A percentile compares a stretch with the other conserved stretches of the same genome.
These are phyloP conservation scores for Sindora glabra DNA, from an alignment of 306 rosid species.

Conservation along the genomic window DNA sequence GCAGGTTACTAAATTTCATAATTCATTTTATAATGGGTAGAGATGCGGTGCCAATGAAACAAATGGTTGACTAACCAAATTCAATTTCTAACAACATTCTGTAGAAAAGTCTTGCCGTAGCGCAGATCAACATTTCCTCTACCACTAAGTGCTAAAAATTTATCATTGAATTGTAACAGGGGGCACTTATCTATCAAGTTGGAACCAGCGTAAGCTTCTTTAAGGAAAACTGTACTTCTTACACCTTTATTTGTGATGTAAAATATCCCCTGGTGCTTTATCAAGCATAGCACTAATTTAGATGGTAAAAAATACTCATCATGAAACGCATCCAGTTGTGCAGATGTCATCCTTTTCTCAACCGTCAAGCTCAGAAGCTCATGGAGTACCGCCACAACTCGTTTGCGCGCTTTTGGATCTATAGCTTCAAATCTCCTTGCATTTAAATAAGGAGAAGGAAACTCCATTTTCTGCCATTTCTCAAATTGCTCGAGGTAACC, in stretches of 20 bases:
- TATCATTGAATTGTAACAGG: constrained; percentile 35
- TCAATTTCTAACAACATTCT: constrained; percentile 24
- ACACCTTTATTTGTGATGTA: constrained; percentile 87
- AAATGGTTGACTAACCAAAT: not conserved
- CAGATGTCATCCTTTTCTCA: constrained; percentile 79
- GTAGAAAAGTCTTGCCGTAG: constrained; percentile 25
- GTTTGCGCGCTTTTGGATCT: constrained; percentile 66
- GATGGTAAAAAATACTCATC: constrained; percentile 69
- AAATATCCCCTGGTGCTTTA: constrained; percentile 81
- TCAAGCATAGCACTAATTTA: constrained; percentile 58
- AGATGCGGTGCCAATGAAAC: not conserved
- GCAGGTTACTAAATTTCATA: not conserved
- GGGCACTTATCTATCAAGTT: constrained; percentile 51
- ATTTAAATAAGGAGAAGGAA: constrained; percentile 79
- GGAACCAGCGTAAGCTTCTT: constrained; percentile 59
- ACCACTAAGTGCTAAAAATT: constrained; percentile 49
- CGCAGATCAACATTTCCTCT: constrained; percentile 38
- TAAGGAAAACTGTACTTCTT: constrained; percentile 63
- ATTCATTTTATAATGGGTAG: not conserved
- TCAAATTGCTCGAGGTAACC: constrained; percentile 55
- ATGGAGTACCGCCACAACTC: constrained; percentile 67
- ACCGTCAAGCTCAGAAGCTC: constrained; percentile 79
- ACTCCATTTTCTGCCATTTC: constrained; percentile 78
- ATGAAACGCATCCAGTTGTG: constrained; percentile 70
- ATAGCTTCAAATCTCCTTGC: constrained; percentile 65